Evolutionary conservation across 169 alveolate genomes (phyloP).

Genomic region (Plasmodium knowlesi): DNA sequence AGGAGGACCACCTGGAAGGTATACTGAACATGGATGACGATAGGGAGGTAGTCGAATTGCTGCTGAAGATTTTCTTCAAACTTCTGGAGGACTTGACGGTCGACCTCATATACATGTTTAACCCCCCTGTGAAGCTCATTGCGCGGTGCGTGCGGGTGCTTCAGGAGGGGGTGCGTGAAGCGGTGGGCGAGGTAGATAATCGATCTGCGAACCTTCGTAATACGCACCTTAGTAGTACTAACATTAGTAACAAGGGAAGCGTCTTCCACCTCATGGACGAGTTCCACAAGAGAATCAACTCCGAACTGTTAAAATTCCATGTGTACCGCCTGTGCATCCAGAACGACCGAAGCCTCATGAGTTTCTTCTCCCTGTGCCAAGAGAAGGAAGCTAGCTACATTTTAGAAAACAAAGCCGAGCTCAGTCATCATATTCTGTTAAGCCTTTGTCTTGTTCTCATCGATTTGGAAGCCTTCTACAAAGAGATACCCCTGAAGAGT

Average conservation of each 20-base stretch:
- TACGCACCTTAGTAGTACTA: background rate
- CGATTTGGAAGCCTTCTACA: constrained; percentile 49
- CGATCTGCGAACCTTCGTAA: background rate
- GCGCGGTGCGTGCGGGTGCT: constrained; percentile 13
- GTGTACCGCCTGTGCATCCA: constrained; percentile 43
- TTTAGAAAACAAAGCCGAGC: constrained; percentile 35
- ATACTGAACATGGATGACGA: background rate
- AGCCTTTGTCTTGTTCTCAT: constrained; percentile 48
- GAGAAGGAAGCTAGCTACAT: constrained; percentile 18
- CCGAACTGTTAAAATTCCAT: background rate
- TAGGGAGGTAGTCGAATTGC: background rate
- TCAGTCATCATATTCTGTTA: constrained; percentile 39
- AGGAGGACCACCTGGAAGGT: background rate
- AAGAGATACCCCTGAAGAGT: background rate
- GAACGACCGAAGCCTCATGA: background rate
- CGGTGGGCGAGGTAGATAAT: background rate
- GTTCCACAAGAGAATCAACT: constrained; percentile 19
- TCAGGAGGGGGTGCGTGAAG: background rate
- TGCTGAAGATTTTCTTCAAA: constrained; percentile 16
- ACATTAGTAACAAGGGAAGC: background rate
- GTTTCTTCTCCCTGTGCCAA: constrained; percentile 26
- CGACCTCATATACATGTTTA: constrained; percentile 49
- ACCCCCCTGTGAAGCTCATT: constrained; percentile 34
- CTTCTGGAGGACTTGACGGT: constrained; percentile 18
- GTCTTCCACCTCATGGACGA: constrained; percentile 5